Conservation (phyloP, 176 grass and related monocot genomes). For the Tillandsia fasciculata region DNA sequence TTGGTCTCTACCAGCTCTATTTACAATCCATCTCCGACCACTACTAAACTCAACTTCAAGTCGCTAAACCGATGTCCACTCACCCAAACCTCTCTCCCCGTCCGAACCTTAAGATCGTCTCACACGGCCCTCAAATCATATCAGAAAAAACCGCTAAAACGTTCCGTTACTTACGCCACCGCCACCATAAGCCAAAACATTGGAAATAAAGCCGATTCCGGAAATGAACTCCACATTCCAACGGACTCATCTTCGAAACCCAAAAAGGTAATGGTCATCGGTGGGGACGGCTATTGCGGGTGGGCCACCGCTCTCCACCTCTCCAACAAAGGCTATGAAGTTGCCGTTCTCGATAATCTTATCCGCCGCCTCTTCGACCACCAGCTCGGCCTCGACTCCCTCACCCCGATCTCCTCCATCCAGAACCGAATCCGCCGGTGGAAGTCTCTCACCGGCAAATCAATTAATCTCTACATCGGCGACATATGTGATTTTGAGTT, state of each 20-base stretch:
- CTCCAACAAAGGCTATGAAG: conserved; percentile 93
- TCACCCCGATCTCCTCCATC: conserved; percentile 81
- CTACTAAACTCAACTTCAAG: conserved; percentile 22
- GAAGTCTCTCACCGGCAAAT: conserved; percentile 70
- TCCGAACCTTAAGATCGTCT: conserved; percentile 32
- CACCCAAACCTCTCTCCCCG: conserved; percentile 20
- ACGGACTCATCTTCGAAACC: conserved; percentile 40
- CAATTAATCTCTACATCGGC: conserved; percentile 72
- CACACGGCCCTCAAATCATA: conserved; percentile 18
- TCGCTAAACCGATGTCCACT: conserved; percentile 1
- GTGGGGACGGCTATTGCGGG: conserved; percentile 93
- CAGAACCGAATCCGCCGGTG: conserved; percentile 73
- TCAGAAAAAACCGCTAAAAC: conserved; percentile 22
- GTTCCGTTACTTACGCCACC: conserved; percentile 29
- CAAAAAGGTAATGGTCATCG: conserved; percentile 94
- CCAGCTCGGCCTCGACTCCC: conserved; percentile 82
- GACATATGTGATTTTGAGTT: conserved; percentile 97
- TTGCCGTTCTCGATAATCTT: conserved; percentile 84
- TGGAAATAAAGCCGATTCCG: conserved; percentile 38
- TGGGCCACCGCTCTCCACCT: conserved; percentile 94
- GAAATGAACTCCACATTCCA: conserved; percentile 22
- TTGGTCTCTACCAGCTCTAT: conserved; percentile 28
- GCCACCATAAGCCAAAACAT: conserved; percentile 43
- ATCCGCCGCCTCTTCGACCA: conserved; percentile 83
- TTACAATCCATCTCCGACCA: conserved; percentile 27